Evolutionary conservation across 257 asterid species (phyloP).

Genomic region (Solanum virginianum): DNA sequence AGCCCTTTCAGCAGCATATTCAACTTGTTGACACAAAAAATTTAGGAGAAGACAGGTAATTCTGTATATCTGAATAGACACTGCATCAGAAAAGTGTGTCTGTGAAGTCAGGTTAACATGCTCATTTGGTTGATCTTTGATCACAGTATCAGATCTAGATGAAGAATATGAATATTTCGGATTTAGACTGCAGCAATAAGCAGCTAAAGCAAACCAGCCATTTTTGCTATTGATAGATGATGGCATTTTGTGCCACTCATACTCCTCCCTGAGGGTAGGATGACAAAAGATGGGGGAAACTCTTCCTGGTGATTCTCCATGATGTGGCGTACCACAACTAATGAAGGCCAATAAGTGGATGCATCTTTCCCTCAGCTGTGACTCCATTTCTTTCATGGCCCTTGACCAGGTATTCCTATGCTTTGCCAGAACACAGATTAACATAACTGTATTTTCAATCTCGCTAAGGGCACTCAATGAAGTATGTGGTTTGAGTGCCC

Average conservation of each 20-base stretch:
- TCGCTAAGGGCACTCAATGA: slow-evolving; percentile 63
- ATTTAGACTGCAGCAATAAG: slow-evolving; percentile 57
- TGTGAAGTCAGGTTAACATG: slow-evolving; percentile 15
- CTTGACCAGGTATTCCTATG: slow-evolving; percentile 63
- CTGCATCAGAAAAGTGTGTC: slow-evolving; percentile 58
- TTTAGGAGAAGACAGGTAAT: slow-evolving; percentile 62
- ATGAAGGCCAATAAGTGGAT: slow-evolving; percentile 86
- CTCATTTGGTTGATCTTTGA: slow-evolving; percentile 40
- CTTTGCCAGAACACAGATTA: slow-evolving; percentile 69
- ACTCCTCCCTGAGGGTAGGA: slow-evolving; percentile 68
- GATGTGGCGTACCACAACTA: slow-evolving; percentile 65
- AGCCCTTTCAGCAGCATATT: slow-evolving; percentile 65
- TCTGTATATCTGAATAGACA: slow-evolving; percentile 65
- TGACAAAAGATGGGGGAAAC: slow-evolving; percentile 49
- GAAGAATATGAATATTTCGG: slow-evolving; percentile 30
- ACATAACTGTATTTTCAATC: slow-evolving; percentile 56
- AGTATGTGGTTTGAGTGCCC: slow-evolving; percentile 50
- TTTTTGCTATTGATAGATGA: slow-evolving; percentile 60
- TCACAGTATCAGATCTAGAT: slow-evolving; percentile 30
- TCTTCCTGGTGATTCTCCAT: slow-evolving; percentile 47
- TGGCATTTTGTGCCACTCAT: slow-evolving; percentile 58
- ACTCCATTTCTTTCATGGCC: slow-evolving; percentile 56
- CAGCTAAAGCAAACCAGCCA: slow-evolving; percentile 89
- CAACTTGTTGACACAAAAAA: slow-evolving; percentile 76
- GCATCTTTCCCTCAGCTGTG: slow-evolving; percentile 71